Evolutionary conservation across 345 rosid genomes (phyloP), one percentile per base, ranked within the genome.

Genomic region (Camelina laxa): DNA sequence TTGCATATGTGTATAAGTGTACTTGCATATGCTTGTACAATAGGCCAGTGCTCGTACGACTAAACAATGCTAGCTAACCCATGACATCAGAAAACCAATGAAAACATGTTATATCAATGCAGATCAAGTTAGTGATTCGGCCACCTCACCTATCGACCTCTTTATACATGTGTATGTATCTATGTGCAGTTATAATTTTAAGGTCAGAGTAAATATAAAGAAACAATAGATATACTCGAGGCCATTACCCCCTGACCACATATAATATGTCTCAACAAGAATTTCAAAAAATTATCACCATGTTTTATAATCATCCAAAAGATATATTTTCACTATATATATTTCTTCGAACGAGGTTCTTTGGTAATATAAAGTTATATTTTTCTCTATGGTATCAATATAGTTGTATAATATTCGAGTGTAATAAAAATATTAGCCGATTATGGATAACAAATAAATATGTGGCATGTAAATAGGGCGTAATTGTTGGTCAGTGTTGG

Each of bases 161-260:
- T 60, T 4, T 47, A 9, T 45, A 33, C 7, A 31, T 60, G 17
- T 16, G 4, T 61, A 7, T 7, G 9, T 5, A 31, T 49, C n/a
- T 51, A 30, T 36, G 2, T 17, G 33, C 51, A 17, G 27, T 13
- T 27, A 24, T 49, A 50, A 24, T 21, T 21, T 22, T 59, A 59
- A 24, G 55, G 69, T 53, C 55, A 64, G 48, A 41, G 41, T 19
- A 53, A 19, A 31, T 41, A 30, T 19, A 51, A 74, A 48, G 74
- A 44, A 60, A 47, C 12, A 44, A 77, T 67, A 47, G 38, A 68
- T 72, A 67, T 63, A 54, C 62, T 75, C 79, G 55, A 64, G 76
- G 75, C 47, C 69, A 80, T 80, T 80, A 73, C 73, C 78, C 57
- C 62, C 71, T 64, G 60, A 77, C 76, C 38, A 77, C 61, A 57